Evolutionary conservation across 2,329 filamentous ascomycete genomes (phyloP).

Genomic region (Botryosphaeria dothidea): DNA sequence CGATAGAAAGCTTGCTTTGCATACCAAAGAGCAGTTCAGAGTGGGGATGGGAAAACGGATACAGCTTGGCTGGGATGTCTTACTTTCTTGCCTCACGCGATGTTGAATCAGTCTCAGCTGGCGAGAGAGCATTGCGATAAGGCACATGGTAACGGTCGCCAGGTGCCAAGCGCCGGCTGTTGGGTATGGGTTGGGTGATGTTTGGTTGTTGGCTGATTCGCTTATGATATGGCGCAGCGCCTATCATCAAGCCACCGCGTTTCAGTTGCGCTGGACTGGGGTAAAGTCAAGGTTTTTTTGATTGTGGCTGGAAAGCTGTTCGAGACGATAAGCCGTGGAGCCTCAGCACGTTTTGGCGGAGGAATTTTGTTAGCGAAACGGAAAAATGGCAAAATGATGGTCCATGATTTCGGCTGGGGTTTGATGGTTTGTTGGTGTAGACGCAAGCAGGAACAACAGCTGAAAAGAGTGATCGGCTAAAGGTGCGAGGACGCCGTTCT

Average conservation of each 20-base stretch:
- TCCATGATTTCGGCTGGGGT: background rate
- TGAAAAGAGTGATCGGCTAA: too few relatives aligned
- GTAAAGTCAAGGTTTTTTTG: background rate
- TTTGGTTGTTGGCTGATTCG: background rate
- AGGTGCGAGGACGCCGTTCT: too few relatives aligned
- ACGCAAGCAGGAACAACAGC: too few relatives aligned
- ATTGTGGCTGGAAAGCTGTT: background rate
- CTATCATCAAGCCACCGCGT: conserved; percentile 10
- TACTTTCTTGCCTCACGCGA: too few relatives aligned
- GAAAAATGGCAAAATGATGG: background rate
- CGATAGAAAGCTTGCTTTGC: background rate
- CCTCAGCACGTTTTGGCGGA: background rate
- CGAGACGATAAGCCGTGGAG: background rate
- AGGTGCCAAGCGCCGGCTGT: background rate
- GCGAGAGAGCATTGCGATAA: background rate
- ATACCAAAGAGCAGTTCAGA: background rate
- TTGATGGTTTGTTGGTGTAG: too few relatives aligned
- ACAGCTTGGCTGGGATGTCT: too few relatives aligned
- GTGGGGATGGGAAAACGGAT: background rate
- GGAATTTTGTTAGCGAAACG: background rate
- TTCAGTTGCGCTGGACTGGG: conserved; percentile 1
- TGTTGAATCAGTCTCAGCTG: too few relatives aligned
- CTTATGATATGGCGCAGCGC: background rate
- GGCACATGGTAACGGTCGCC: background rate
- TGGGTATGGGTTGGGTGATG: too few relatives aligned